Evolutionary conservation across 2,329 filamentous ascomycete species (phyloP).

Genomic region (Laburnicola sp.): DNA sequence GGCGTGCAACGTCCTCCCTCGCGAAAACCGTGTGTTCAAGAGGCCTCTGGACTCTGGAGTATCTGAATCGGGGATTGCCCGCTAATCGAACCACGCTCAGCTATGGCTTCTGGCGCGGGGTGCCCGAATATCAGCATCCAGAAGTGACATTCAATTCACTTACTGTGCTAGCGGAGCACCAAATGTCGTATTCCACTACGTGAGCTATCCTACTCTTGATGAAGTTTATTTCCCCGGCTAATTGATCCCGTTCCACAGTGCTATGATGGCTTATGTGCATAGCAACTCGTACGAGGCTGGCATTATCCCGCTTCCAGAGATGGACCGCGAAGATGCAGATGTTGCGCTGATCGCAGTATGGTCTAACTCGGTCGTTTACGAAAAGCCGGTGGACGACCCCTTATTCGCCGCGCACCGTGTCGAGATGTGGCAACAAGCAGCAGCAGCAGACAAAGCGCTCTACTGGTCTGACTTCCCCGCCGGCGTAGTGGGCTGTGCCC

Average conservation of each 20-base stretch:
- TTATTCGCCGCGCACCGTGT: conserved; percentile 4
- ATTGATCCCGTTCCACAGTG: not conserved
- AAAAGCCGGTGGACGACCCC: conserved; percentile 6
- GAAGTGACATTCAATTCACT: conserved; percentile 1
- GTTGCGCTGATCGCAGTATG: conserved; percentile 1
- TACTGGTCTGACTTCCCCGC: conserved; percentile 6
- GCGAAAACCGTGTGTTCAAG: not conserved
- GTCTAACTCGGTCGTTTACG: conserved; percentile 1
- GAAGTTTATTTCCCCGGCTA: not conserved
- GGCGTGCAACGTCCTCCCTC: conserved; percentile 11
- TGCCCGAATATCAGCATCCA: not conserved
- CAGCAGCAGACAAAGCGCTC: not conserved
- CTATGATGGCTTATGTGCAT: not conserved
- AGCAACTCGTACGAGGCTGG: not conserved
- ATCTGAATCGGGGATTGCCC: not conserved
- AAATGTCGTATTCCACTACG: conserved; percentile 4
- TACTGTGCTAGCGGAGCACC: not conserved
- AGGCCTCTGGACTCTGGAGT: not conserved
- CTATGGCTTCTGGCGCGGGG: not conserved
- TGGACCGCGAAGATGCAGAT: conserved; percentile 8
- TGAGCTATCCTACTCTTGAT: not conserved
- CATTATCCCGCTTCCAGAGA: conserved; percentile 1
- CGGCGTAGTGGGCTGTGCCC: conserved; percentile 1
- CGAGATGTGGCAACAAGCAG: not conserved
- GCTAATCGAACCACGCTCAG: not conserved